Base-by-base conservation (phyloP, 176 grass and related monocot species). In the Aegilops umbellulata region DNA sequence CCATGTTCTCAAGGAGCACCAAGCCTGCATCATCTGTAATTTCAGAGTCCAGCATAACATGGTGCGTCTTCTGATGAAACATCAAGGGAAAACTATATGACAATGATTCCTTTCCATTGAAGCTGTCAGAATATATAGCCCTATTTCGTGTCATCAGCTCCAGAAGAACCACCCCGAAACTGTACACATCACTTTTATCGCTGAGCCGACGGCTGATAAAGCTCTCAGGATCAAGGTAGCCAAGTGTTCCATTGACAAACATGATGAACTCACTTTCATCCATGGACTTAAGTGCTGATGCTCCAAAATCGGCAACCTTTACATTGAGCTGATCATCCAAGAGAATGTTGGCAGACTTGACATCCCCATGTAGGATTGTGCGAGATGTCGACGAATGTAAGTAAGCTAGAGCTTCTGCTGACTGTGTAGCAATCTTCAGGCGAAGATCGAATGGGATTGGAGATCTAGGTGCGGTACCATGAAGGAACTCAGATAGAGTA, bases 151-250 rank as follows among this genome's bases (percentile, higher is more conserved):
- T 86, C 17, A 91, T 80, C 10, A 93, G 88, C 67, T 93, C 92
- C 23, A 93, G 58, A 60, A 93, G 86, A 63, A 88, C 88, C 26
- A 93, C 91, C 5, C 91, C 85, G 7, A 84, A 93, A 19, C 87
- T 93, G 69, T 90, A 85, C 3, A 90, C 87, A 23, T 93, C 84
- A 26, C 87, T 93, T 68, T 84, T 93, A 4, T 93, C 86, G 0
- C 88, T 93, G 10, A 90, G 83, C 41, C 69, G 79, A 20, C 85
- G 87, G 42, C 79, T 93, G 58, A 42, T 86, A 60, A 86, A 93
- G 78, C 87, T 83, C 60, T 93, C 88, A 0, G 86, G 85, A 16
- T 93, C 88, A 22, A 90, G 88, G 58, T 93, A 93, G 4, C 91
- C 22, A 6, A 93, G 69, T 2, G 82, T 90, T 3, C 88, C 92